Evolutionary conservation across 495 filamentous ascomycete species (phyloP).

Genomic region (Penicillium pulvis): DNA sequence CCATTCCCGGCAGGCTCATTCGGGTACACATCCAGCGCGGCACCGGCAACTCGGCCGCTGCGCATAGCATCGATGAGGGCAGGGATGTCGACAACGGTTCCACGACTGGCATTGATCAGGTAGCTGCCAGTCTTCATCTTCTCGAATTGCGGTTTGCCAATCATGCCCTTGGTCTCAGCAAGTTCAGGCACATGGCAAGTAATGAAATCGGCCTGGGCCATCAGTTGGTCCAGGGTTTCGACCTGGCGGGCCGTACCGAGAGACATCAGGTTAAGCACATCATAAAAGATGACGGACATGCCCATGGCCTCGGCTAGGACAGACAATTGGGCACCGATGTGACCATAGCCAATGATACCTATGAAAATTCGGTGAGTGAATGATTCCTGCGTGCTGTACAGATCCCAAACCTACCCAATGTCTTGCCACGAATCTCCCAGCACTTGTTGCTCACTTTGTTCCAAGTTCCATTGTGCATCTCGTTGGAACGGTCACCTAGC

Average conservation of each 20-base stretch:
- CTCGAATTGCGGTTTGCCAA: conserved; percentile 72
- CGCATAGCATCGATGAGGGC: conserved; percentile 88
- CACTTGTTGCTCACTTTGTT: conserved; percentile 96
- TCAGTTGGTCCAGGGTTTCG: conserved; percentile 69
- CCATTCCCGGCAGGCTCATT: conserved; percentile 92
- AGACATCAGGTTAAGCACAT: conserved; percentile 89
- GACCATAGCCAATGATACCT: conserved; percentile 96
- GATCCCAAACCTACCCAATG: conserved; percentile 62
- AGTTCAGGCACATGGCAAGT: conserved; percentile 93
- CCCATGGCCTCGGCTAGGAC: conserved; percentile 97
- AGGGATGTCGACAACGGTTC: conserved; percentile 91
- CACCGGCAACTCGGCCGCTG: conserved; percentile 85
- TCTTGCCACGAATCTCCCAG: conserved; percentile 99
- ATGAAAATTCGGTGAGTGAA: conserved; percentile 6
- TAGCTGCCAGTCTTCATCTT: conserved; percentile 93
- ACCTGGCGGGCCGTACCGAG: conserved; percentile 86
- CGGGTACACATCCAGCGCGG: conserved; percentile 94
- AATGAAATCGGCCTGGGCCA: conserved; percentile 84
- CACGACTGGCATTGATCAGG: conserved; percentile 93
- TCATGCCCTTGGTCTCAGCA: conserved; percentile 89
- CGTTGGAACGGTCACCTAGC: conserved; percentile 87
- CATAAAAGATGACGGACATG: conserved; percentile 95
- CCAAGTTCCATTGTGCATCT: conserved; percentile 95
- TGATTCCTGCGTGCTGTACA: background rate
- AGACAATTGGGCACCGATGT: conserved; percentile 95